Base-by-base conservation (phyloP, 495 filamentous ascomycete species). In the Lindgomyces ingoldianus region DNA sequence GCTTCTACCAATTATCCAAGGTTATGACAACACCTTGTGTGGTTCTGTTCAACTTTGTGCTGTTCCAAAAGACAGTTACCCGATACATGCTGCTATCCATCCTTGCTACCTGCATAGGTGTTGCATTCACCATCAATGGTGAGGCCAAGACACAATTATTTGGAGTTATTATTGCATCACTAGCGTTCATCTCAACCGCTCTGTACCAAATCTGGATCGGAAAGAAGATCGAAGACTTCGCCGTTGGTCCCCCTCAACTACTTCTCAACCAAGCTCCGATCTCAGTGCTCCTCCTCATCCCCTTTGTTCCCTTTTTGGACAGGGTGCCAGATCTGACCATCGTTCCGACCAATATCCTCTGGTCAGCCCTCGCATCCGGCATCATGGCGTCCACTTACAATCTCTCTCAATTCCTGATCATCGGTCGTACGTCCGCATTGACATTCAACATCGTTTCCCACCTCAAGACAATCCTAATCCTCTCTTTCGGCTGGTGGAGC, bases 401-500 rank as follows among this genome's bases (percentile, higher is more conserved):
- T 49, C 50, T 72, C 19, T 70, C 67, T 19, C 70, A 72, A 55
- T 72, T 72, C 41, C 47, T 72, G 62, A 72, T 72, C 47, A 72
- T 72, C 36, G 70, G 70, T 16, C 63, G 67, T 10, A 72, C 70
- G 1, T 70, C 67, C n/a, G 67, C 70, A 8, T 46, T 72, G 44
- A 72, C 70, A n/a, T 72, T 72, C 57, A 72, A 72, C 57, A 67
- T 72, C 41, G 84, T 85, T 47, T 80, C 83, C 47, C 85, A 88
- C 63, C 79, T 88, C 49, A 85, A 87, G 75, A 74, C 73, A n/a
- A 74, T 87, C 51, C 74, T 87, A 11, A 82, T 70, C 41, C 63
- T 70, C 3, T 63, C 63, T 16, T 63, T 70, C 26, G 68, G 68
- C 19, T 70, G 68, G 68, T 70, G 84, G 72, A 75, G 74, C 54